Conservation (phyloP, 1,284 basidiomycete species). For the Pseudozyma hubeiensis region DNA sequence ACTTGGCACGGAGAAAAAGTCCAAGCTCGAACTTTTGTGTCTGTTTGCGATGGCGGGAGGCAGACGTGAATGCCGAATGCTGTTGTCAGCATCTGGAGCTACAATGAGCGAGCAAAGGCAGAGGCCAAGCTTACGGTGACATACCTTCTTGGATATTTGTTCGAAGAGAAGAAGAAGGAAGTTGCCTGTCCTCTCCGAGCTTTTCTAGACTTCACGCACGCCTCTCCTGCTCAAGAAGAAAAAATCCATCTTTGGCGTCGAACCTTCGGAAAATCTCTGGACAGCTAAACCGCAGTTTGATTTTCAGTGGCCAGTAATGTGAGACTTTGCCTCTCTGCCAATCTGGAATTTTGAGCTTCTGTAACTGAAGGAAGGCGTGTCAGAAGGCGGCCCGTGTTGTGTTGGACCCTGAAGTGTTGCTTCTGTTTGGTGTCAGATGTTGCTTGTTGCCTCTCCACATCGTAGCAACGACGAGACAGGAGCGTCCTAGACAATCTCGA, state of each 20-base stretch:
- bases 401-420: not conserved
- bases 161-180: constrained; percentile 47
- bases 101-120: not conserved
- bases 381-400: not conserved
- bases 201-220: constrained; percentile 24
- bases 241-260: too few relatives aligned
- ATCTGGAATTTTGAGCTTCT: not conserved
- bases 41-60: constrained; percentile 13
- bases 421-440: too few relatives aligned
- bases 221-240: not conserved
- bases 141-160: constrained; percentile 59
- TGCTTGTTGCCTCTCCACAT: too few relatives aligned
- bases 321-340: constrained; percentile 6
- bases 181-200: constrained; percentile 1
- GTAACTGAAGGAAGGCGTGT: too few relatives aligned
- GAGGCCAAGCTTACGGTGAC: constrained; percentile 13
- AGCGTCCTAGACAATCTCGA: too few relatives aligned
- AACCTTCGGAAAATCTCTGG: too few relatives aligned
- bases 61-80: not conserved
- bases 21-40: constrained; percentile 61
- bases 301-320: constrained; percentile 1
- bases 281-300: too few relatives aligned
- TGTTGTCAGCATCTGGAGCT: constrained; percentile 3
- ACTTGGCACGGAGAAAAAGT: constrained; percentile 55
- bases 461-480: too few relatives aligned